These are phyloP conservation scores for Sporobolomyces pararoseus DNA, from an alignment of 768 basidiomycete species.

Conservation along the genomic window DNA sequence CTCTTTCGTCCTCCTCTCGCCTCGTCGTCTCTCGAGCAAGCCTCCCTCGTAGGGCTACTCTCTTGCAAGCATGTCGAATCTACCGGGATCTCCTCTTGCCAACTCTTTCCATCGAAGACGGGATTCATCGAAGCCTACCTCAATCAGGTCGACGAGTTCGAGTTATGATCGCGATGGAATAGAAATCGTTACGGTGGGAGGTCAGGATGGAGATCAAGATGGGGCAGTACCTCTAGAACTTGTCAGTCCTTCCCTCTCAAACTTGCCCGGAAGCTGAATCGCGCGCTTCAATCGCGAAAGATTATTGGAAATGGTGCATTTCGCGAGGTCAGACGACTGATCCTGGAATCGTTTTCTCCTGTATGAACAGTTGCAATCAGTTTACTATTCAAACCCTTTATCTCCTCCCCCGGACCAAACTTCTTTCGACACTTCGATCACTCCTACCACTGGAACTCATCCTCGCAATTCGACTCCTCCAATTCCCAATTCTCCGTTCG, in stretches of 20 bases:
- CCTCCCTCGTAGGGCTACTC: neutral
- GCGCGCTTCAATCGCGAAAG: no score
- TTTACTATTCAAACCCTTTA: slow-evolving; percentile 27
- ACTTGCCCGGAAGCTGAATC: no score
- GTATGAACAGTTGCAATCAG: slow-evolving; percentile 33
- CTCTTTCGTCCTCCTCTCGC: slow-evolving; percentile 2
- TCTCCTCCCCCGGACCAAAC: slow-evolving; percentile 44
- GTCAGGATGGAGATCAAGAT: slow-evolving; percentile 54
- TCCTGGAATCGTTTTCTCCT: slow-evolving; percentile 12
- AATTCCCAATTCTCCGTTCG: slow-evolving; percentile 57
- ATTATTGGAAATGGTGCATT: no score
- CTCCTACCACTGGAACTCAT: neutral
- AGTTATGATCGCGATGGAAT: slow-evolving; percentile 70
- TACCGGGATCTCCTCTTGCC: slow-evolving; percentile 9
- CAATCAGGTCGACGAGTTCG: slow-evolving; percentile 5
- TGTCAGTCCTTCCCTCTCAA: no score
- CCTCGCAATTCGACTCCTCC: neutral
- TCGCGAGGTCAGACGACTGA: slow-evolving; percentile 46
- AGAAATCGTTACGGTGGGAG: slow-evolving; percentile 75
- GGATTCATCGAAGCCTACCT: slow-evolving; percentile 14
- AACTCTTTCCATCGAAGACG: slow-evolving; percentile 10
- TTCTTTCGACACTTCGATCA: slow-evolving; percentile 52
- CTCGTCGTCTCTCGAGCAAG: neutral
- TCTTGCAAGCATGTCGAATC: slow-evolving; percentile 5
- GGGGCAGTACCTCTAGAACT: slow-evolving; percentile 77